Evolutionary conservation across 2,329 filamentous ascomycete species (phyloP).

Genomic region (Fusarium sp.): DNA sequence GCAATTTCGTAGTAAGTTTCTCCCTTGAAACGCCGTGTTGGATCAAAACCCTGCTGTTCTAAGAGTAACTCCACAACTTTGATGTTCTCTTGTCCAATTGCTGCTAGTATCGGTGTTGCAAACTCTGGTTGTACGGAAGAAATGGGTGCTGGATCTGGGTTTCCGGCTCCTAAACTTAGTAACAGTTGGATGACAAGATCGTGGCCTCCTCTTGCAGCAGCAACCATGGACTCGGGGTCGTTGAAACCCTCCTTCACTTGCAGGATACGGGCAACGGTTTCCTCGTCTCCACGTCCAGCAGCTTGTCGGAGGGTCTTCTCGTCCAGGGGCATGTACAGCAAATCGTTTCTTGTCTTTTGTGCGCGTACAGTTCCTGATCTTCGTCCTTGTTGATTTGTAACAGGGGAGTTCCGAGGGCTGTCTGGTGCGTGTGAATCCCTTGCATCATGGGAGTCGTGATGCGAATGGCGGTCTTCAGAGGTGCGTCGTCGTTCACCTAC

Average conservation of each 20-base stretch:
- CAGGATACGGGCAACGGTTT: constrained; percentile 70
- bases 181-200: constrained; percentile 86
- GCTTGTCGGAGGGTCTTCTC: constrained; percentile 71
- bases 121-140: constrained; percentile 72
- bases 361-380: constrained; percentile 68
- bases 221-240: constrained; percentile 89
- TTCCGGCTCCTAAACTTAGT: constrained; percentile 73
- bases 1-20: constrained; percentile 91
- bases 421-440: constrained; percentile 67
- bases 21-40: constrained; percentile 80
- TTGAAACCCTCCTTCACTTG: constrained; percentile 71
- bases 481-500: constrained; percentile 65
- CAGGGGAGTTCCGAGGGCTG: constrained; percentile 69
- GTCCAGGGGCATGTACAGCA: constrained; percentile 72
- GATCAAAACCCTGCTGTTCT: constrained; percentile 82
- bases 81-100: constrained; percentile 89
- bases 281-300: constrained; percentile 70
- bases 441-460: constrained; percentile 59
- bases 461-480: constrained; percentile 67
- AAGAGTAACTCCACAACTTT: constrained; percentile 86
- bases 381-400: constrained; percentile 57
- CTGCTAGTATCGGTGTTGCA: constrained; percentile 92
- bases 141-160: constrained; percentile 77
- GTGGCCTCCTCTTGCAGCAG: constrained; percentile 91
- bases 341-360: constrained; percentile 73